Base-by-base conservation (phyloP, 495 filamentous ascomycete species). In the Talaromyces ruber region DNA sequence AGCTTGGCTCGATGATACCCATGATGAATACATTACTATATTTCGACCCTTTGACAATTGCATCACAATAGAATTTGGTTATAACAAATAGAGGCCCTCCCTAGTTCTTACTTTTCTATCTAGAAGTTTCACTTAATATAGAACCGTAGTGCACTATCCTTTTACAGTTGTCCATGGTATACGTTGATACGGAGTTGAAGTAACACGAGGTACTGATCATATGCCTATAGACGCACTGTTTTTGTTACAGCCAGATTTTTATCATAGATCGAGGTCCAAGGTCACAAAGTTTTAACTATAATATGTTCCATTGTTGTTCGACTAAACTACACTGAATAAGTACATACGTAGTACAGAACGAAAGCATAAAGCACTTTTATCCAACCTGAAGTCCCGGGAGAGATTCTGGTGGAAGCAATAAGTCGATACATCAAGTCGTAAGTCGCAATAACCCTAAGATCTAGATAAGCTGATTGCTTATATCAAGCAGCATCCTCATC, bases 401-500 rank as follows among this genome's bases (percentile, higher is more conserved):
- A 9, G 18, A 47, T 21, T 39, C 34, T 16, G 34, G 34, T 47
- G 43, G 18, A 7, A 47, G 7, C 34, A 39, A 47, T 21, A 47
- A 47, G n/a, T 22, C 43, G 18, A 47, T 47, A 47, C 43, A 47
- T 22, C 43, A 47, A 39, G 43, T 47, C n/a, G 43, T 47, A 47
- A 47, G 6, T 1, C 12, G 43, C 18, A 47, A 47, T 47, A 47
- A 21, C 1, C 43, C 1, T 47, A 22, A 21, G 6, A 47, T 21
- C 18, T 18, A 9, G 6, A 47, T 21, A 47, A 47, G 18, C 18
- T 21, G 21, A 47, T 8, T 47, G 43, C 43, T 2, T 21, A n/a
- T 16, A 47, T 47, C 30, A 59, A 25, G 57, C 30, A 59, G 22
- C 37, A 34, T 43, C 57, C 57, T 34, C 57, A 47, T 59, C 57